Evolutionary conservation across 805 yeast genomes (phyloP), one percentile per base, ranked within the genome.

Genomic region (Saccharomyces eubayanus): DNA sequence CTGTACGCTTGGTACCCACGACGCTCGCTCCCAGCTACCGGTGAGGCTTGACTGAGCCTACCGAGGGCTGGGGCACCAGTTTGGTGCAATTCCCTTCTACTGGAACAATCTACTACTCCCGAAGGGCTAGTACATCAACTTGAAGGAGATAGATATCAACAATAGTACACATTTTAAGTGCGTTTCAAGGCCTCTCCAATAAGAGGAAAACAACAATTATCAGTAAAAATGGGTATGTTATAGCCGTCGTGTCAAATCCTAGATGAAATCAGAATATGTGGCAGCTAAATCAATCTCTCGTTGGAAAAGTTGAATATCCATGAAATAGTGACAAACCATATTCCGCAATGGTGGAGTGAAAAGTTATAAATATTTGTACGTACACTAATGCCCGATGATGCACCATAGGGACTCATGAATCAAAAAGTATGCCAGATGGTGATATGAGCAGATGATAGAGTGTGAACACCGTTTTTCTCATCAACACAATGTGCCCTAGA

Each of bases 211-310:
- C 51, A 28, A 54, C 49, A 53, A 55, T 50, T 54, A 55, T 52
- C 57, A 57, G 57, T 53, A 47, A 49, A 51, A 50, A 57, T 57
- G 59, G 59, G 59, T 57, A 57, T 57, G 59, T 56, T 51, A 36
- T 31, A 36, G 11, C 24, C 43, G 3, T 36, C 9, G 8, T 4
- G 8, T 21, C 41, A 2, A 16, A 36, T 36, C 5, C 11, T 36
- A 6, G 5, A 36, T 31, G 24, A 36, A 36, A 16, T 36, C 43
- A 36, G 11, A 16, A 16, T 11, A 1, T 8, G 20, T 36, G 24
- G 30, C 8, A 36, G 43, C 21, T 9, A 36, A 16, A 8, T 36
- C 16, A 16, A 16, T 36, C 8, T n/a, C 10, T 8, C 24, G 12
- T 16, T 8, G 12, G 16, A 5, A 16, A 36, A 16, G 12, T 36